Conservation (phyloP, 257 asterid species). For the Solanum arcanum region DNA sequence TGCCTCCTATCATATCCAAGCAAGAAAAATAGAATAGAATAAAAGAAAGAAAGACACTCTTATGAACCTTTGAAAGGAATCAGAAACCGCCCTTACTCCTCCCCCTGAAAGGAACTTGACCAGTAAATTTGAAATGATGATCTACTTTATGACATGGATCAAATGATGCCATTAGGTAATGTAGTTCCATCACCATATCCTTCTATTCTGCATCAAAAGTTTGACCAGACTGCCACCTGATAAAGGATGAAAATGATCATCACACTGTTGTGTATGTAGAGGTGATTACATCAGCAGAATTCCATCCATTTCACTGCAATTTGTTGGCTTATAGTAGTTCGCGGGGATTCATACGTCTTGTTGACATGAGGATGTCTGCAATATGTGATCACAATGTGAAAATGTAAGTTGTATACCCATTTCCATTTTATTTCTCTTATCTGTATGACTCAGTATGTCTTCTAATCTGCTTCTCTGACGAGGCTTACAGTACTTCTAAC, state of each 20-base stretch:
- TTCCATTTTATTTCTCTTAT: background rate
- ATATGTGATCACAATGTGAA: constrained; percentile 72
- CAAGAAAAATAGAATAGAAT: background rate
- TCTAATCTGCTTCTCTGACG: background rate
- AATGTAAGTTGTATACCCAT: constrained; percentile 32
- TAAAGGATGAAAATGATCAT: background rate
- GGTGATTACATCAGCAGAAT: constrained; percentile 88
- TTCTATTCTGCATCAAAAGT: background rate
- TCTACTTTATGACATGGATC: background rate
- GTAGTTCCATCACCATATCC: background rate
- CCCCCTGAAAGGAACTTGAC: background rate
- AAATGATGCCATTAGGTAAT: background rate
- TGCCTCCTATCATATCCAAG: background rate
- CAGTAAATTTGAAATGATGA: background rate
- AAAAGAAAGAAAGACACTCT: background rate
- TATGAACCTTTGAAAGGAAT: background rate
- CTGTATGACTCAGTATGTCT: background rate
- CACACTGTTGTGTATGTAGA: constrained; percentile 11
- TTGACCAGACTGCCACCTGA: background rate
- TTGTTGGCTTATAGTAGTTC: constrained; percentile 81
- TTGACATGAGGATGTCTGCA: constrained; percentile 84
- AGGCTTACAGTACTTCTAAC: background rate
- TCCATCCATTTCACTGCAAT: constrained; percentile 87
- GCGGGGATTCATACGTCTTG: constrained; percentile 77
- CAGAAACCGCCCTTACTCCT: background rate